Evolutionary conservation across 208 protist genomes (phyloP).

Genomic region (Leishmania martiniquensis): DNA sequence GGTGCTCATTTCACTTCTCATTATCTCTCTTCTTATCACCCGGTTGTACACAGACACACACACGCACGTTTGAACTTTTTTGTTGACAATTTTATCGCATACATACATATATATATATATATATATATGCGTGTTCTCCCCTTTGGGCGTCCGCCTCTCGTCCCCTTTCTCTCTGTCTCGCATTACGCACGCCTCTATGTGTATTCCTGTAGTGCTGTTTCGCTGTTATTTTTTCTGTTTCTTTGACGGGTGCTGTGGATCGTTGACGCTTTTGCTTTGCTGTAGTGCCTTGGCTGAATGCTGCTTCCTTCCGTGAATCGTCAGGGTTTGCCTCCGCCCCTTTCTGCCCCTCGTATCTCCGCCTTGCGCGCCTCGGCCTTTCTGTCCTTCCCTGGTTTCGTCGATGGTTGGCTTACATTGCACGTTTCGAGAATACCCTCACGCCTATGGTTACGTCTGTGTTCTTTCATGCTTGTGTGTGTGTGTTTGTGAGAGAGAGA

Average conservation of each 20-base stretch:
- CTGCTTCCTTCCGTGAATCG: not conserved
- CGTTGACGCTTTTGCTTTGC: not conserved
- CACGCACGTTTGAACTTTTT: no score
- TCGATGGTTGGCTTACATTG: not conserved
- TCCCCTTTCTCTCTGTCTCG: not conserved
- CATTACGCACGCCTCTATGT: not conserved
- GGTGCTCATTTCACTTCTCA: not conserved
- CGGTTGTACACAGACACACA: not conserved
- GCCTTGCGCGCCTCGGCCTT: not conserved
- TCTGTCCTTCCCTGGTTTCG: not conserved
- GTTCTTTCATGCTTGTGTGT: not conserved
- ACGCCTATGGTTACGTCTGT: no score
- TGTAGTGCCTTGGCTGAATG: not conserved
- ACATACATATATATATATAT: no score
- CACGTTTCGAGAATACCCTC: not conserved
- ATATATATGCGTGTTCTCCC: not conserved
- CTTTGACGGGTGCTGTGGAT: not conserved
- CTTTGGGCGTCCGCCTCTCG: not conserved
- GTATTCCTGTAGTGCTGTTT: not conserved
- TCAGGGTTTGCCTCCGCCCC: not conserved
- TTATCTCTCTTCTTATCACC: not conserved
- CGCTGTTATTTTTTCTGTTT: not conserved
- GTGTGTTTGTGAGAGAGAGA: not conserved
- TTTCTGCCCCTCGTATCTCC: not conserved
- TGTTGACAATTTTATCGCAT: no score